phyloP scores from a whole-genome alignment of 352 stramenopile species.

The Globisporangium radiosum region DNA sequence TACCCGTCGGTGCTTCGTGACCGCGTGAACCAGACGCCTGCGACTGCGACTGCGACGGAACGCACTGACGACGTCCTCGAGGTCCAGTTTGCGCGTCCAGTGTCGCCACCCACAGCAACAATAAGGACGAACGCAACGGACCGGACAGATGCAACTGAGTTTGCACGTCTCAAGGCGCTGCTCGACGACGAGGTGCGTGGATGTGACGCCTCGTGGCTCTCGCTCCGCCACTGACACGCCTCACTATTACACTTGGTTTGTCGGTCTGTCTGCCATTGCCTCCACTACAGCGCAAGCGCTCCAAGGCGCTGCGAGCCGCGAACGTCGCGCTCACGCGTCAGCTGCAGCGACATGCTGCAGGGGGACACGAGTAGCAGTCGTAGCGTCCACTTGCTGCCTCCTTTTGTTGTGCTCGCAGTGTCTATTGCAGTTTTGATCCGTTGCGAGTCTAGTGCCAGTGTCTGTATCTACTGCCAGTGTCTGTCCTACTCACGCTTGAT shows the following conservation, averaged over 20 bases:
- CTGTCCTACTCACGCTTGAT: slow-evolving; percentile 1
- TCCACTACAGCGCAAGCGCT: slow-evolving; percentile 33
- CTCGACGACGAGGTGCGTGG: slow-evolving; percentile 29
- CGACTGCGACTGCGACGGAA: slow-evolving; percentile 1
- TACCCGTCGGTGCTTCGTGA: slow-evolving; percentile 55
- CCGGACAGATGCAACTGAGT: neutral
- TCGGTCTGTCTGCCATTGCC: neutral
- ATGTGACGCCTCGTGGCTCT: neutral
- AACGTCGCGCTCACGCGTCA: slow-evolving; percentile 34
- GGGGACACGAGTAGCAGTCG: slow-evolving; percentile 1
- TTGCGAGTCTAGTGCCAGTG: too few species aligned
- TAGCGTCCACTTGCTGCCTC: neutral
- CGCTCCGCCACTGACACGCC: too few species aligned
- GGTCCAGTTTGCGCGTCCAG: slow-evolving; percentile 6
- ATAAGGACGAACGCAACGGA: neutral
- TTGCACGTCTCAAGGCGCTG: slow-evolving; percentile 6
- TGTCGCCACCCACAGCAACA: neutral
- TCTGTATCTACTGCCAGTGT: neutral
- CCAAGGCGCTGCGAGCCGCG: slow-evolving; percentile 28
- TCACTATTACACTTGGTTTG: too few species aligned
- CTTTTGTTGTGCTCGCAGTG: too few species aligned
- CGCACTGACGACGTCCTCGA: neutral
- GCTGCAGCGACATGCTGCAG: slow-evolving; percentile 17
- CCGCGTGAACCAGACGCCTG: slow-evolving; percentile 25
- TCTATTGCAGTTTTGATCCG: neutral